Percentiles rank a stretch among this genome's conserved stretches.
Evolutionary conservation across 352 stramenopile species (phyloP).

Genomic region (Pythium graminicola): DNA sequence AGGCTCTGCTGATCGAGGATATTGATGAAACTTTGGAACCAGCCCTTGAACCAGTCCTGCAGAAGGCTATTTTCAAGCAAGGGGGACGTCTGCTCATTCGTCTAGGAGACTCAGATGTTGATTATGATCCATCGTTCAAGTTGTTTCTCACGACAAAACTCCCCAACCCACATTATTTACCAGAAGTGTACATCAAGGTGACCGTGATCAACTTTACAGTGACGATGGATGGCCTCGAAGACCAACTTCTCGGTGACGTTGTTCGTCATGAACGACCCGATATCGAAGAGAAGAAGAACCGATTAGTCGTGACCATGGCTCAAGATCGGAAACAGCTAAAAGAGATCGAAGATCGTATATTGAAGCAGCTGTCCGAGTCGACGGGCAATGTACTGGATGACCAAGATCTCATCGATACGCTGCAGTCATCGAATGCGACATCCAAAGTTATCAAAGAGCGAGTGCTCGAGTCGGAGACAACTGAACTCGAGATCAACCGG

Average conservation of each 20-base stretch:
- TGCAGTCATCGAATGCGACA: slow-evolving; percentile 83
- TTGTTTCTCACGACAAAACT: slow-evolving; percentile 90
- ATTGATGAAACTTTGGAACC: slow-evolving; percentile 90
- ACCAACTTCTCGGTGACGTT: slow-evolving; percentile 90
- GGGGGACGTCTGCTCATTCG: slow-evolving; percentile 83
- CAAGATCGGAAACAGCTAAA: slow-evolving; percentile 91
- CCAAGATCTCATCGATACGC: slow-evolving; percentile 82
- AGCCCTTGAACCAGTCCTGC: slow-evolving; percentile 88
- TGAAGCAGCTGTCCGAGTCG: slow-evolving; percentile 89
- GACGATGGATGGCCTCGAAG: slow-evolving; percentile 90
- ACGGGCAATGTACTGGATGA: slow-evolving; percentile 92
- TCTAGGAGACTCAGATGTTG: slow-evolving; percentile 89
- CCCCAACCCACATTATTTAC: slow-evolving; percentile 92
- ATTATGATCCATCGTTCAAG: slow-evolving; percentile 90
- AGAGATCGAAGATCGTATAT: slow-evolving; percentile 90
- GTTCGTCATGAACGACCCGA: slow-evolving; percentile 89
- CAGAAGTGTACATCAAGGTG: slow-evolving; percentile 95
- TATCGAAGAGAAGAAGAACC: slow-evolving; percentile 92
- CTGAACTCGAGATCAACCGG: slow-evolving; percentile 88
- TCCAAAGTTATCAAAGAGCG: slow-evolving; percentile 86
- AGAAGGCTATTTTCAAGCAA: slow-evolving; percentile 92
- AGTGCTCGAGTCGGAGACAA: slow-evolving; percentile 87
- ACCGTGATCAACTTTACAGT: slow-evolving; percentile 96
- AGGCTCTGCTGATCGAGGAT: slow-evolving; percentile 89
- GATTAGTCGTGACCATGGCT: slow-evolving; percentile 90